Conservation (phyloP, 2,329 filamentous ascomycete genomes). For the Balansia obtecta region DNA sequence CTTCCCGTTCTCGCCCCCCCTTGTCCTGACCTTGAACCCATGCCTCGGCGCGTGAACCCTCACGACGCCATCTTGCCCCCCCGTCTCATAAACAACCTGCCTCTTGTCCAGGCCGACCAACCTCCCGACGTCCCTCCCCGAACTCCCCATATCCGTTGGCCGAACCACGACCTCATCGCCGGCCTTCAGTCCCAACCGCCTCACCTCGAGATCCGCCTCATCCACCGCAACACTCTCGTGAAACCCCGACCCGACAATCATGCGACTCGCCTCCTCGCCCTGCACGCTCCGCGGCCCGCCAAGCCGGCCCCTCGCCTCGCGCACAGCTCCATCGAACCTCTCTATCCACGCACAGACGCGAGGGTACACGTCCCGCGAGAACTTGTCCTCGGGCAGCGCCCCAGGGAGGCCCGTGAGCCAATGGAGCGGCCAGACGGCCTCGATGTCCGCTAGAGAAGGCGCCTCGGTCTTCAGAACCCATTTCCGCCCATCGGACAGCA, state of each 20-base stretch:
- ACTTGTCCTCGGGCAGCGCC: constrained; percentile 37
- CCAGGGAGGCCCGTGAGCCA: constrained; percentile 48
- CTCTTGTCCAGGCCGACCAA: constrained; percentile 37
- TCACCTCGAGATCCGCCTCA: constrained; percentile 31
- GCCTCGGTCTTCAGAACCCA: constrained; percentile 46
- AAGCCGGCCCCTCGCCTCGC: constrained; percentile 24
- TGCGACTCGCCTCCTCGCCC: constrained; percentile 39
- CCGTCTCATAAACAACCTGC: constrained; percentile 47
- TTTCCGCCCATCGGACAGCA: constrained; percentile 52
- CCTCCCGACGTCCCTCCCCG: constrained; percentile 43
- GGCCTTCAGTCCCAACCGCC: constrained; percentile 33
- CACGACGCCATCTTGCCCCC: constrained; percentile 28
- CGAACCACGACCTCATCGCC: constrained; percentile 45
- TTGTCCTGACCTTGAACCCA: constrained; percentile 37
- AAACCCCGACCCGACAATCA: constrained; percentile 33
- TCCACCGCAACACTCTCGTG: constrained; percentile 36
- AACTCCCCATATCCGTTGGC: constrained; percentile 49
- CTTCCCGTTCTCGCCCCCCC: not conserved
- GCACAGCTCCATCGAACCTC: constrained; percentile 42
- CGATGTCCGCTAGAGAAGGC: constrained; percentile 53
- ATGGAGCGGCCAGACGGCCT: constrained; percentile 55
- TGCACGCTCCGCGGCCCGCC: constrained; percentile 29
- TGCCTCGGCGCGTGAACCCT: constrained; percentile 50
- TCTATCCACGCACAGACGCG: constrained; percentile 50
- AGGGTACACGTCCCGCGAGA: constrained; percentile 43